Evolutionary conservation across 1,284 basidiomycete species (phyloP), one percentile per base, ranked within the genome.

Genomic region (Mycena sp.): DNA sequence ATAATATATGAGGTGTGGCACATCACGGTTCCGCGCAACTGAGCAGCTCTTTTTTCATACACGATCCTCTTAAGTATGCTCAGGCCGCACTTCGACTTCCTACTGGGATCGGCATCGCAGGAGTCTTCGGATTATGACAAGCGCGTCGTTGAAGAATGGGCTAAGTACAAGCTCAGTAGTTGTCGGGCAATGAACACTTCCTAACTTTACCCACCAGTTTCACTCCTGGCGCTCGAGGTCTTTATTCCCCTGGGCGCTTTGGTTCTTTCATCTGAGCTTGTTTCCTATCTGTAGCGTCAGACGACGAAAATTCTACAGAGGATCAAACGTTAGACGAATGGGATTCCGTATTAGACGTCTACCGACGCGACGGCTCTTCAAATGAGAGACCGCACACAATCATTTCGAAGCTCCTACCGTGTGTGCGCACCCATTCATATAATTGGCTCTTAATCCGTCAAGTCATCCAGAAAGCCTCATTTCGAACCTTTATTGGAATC

Each of bases 401-500:
- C 7, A 37, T 67, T 23, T 58, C 49, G 26, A 58, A 53, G 43
- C 61, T 67, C 48, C 54, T 67, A 38, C 17, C 35, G 65, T 67
- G 29, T 32, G 65, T 64, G 11, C 17, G 12, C 32, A 19, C 12
- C n/a, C 16, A 12, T 11, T 23, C 4, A 35, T n/a, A 21, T 25
- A 35, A 35, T 16, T n/a, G 19, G 26, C 2, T 16, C 37, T 3
- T 54, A n/a, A 67, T 52, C 25, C 6, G 50, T 23, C 28, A 16
- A n/a, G 21, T 54, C 30, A 26, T 21, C 26, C 56, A 78, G 76
- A 50, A 76, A 72, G 49, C 64, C 69, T 12, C 58, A 73, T 44
- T 50, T 68, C 3, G 60, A 65, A 37, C 68, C 73, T 50, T 46
- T 79, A 2, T 63, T 78, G 17, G 69, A 73, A 30, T 71, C 75